These are phyloP conservation scores for Malassezia dermatis DNA, from an alignment of 1,284 basidiomycete genomes.

Conservation along the genomic window DNA sequence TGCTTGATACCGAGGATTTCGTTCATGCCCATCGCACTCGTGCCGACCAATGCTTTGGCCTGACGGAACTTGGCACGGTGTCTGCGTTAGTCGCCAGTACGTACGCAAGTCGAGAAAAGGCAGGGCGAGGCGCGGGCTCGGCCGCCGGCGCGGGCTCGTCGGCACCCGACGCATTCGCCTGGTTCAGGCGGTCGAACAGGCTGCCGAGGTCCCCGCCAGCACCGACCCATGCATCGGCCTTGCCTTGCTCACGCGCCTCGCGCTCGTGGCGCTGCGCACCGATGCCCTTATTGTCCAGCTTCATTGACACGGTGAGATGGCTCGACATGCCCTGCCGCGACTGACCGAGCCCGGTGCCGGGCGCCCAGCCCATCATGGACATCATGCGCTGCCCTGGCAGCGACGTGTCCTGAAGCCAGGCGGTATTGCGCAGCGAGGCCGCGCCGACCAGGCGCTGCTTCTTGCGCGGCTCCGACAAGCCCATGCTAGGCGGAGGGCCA, in stretches of 20 bases:
- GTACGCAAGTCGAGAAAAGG: slow-evolving; percentile 15
- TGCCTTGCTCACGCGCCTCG: slow-evolving; percentile 34
- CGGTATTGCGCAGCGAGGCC: slow-evolving; percentile 30
- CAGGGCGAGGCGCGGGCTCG: slow-evolving; percentile 13
- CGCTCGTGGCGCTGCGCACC: slow-evolving; percentile 39
- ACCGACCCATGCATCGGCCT: slow-evolving; percentile 35
- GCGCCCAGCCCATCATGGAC: slow-evolving; percentile 44
- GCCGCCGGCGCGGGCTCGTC: slow-evolving; percentile 14
- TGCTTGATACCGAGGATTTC: slow-evolving; percentile 38
- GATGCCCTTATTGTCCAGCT: slow-evolving; percentile 47
- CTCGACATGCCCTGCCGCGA: slow-evolving; percentile 30
- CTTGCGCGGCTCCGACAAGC: slow-evolving; percentile 35
- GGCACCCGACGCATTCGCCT: slow-evolving; percentile 22
- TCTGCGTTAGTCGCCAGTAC: slow-evolving; percentile 5
- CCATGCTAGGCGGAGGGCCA: slow-evolving; percentile 22
- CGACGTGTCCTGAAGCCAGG: slow-evolving; percentile 39
- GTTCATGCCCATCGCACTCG: slow-evolving; percentile 32
- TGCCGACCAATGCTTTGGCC: slow-evolving; percentile 38
- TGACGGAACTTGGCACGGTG: slow-evolving; percentile 43
- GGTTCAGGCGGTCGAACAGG: slow-evolving; percentile 44
- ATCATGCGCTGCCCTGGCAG: slow-evolving; percentile 45
- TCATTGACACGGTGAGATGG: slow-evolving; percentile 38
- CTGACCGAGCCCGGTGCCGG: slow-evolving; percentile 38
- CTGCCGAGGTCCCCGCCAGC: slow-evolving; percentile 42
- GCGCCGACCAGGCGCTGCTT: slow-evolving; percentile 44